These are phyloP conservation scores for Spinellus fusiger DNA, from an alignment of 192 early-diverging fungal species.

Conservation along the genomic window DNA sequence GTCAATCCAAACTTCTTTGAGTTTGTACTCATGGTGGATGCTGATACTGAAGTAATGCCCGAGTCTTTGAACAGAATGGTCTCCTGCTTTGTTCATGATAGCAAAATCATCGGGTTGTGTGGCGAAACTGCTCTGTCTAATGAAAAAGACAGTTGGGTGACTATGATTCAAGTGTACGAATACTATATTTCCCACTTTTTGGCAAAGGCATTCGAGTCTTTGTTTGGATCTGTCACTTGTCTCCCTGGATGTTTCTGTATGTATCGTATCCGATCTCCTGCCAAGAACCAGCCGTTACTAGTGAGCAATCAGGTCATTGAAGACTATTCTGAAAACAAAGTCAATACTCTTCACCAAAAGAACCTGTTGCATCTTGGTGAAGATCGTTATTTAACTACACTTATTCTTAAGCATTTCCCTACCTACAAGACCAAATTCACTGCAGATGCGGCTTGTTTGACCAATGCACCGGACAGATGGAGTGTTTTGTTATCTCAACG, in stretches of 20 bases:
- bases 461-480: constrained; percentile 91
- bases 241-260: constrained; percentile 98
- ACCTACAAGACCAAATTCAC: constrained; percentile 90
- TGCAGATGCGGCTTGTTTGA: constrained; percentile 85
- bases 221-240: constrained; percentile 96
- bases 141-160: constrained; percentile 88
- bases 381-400: constrained; percentile 91
- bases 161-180: constrained; percentile 99
- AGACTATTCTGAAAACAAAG: constrained; percentile 89
- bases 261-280: constrained; percentile 91
- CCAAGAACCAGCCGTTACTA: constrained; percentile 82
- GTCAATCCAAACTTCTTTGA: constrained; percentile 94
- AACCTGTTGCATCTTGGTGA: constrained; percentile 97
- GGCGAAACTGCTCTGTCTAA: constrained; percentile 94
- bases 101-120: constrained; percentile 87
- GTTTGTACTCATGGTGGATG: constrained; percentile 95
- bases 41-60: constrained; percentile 86
- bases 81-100: constrained; percentile 84
- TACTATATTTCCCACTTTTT: constrained; percentile 96
- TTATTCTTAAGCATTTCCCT: constrained; percentile 96
- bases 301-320: constrained; percentile 82
- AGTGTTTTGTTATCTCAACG: constrained; percentile 92
- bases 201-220: constrained; percentile 93
- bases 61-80: constrained; percentile 91
- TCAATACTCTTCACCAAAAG: constrained; percentile 97